Evolutionary conservation across 768 basidiomycete genomes (phyloP).

Genomic region (Pleurotus tuber-regium): DNA sequence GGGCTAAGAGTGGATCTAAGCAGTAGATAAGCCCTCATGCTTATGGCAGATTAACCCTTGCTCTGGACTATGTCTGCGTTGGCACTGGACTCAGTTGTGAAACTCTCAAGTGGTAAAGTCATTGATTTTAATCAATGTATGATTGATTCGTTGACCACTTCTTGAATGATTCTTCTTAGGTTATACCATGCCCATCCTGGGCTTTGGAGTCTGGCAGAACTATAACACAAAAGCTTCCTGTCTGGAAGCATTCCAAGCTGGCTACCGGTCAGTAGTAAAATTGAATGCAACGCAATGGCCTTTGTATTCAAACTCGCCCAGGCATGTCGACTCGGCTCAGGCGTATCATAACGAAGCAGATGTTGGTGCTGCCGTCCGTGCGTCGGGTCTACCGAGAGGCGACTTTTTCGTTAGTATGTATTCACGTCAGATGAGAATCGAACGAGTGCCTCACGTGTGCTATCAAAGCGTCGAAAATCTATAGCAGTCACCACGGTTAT

Average conservation of each 20-base stretch:
- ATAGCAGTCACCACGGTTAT: slow-evolving; percentile 58
- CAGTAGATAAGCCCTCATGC: too few relatives aligned
- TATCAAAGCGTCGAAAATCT: slow-evolving; percentile 67
- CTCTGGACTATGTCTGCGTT: too few relatives aligned
- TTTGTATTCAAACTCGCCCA: slow-evolving; percentile 27
- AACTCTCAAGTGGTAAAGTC: not conserved
- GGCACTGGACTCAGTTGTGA: not conserved
- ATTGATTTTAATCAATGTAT: not conserved
- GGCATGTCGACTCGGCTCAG: slow-evolving; percentile 75
- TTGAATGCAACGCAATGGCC: not conserved
- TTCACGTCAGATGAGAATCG: slow-evolving; percentile 9
- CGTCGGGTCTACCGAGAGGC: slow-evolving; percentile 50
- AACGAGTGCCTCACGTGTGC: slow-evolving; percentile 1
- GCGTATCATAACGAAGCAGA: slow-evolving; percentile 62
- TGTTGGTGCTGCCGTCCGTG: slow-evolving; percentile 57
- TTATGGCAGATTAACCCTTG: too few relatives aligned
- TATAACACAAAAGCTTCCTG: slow-evolving; percentile 51
- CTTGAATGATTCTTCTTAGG: slow-evolving; percentile 28
- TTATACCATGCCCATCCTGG: slow-evolving; percentile 58
- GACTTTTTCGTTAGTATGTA: slow-evolving; percentile 70
- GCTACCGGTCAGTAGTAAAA: slow-evolving; percentile 69
- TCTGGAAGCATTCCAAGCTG: slow-evolving; percentile 58
- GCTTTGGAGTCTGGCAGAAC: slow-evolving; percentile 73
- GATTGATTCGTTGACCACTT: not conserved
- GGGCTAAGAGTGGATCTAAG: too few relatives aligned